A percentile compares a stretch with the other conserved stretches of the same genome.
Evolutionary conservation across 345 rosid genomes (phyloP).

Genomic region (Rhizophora mangle): DNA sequence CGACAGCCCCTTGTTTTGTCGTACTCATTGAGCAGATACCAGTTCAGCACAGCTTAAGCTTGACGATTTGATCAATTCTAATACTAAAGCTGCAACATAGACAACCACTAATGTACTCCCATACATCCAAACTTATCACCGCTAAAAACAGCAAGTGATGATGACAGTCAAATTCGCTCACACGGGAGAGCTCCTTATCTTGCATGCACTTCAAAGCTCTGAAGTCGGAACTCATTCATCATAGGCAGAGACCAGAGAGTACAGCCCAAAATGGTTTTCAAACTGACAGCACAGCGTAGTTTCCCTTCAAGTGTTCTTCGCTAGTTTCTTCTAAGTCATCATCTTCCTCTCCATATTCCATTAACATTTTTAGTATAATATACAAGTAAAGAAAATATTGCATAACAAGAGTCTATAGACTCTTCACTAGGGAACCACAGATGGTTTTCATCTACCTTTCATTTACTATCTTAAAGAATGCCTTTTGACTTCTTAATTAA

Average conservation of each 20-base stretch:
- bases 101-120: conserved; percentile 2
- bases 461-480: too few relatives aligned
- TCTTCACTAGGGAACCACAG: neutral
- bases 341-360: conserved; percentile 77
- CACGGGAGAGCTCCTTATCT: too few relatives aligned
- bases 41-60: too few relatives aligned
- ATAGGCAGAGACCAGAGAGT: neutral
- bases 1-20: too few relatives aligned
- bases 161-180: too few relatives aligned
- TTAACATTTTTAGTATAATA: conserved; percentile 18
- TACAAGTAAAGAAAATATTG: neutral
- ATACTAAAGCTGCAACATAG: neutral
- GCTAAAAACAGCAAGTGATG: neutral
- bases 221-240: too few relatives aligned
- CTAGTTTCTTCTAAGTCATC: conserved; percentile 46
- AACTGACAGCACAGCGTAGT: conserved; percentile 14
- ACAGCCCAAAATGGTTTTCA: conserved; percentile 67
- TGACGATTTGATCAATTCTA: neutral
- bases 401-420: neutral
- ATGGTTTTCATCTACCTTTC: too few relatives aligned
- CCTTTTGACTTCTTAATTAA: too few relatives aligned
- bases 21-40: too few relatives aligned
- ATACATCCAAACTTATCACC: neutral
- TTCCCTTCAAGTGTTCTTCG: conserved; percentile 23
- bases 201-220: too few relatives aligned